phyloP scores from a whole-genome alignment of 495 filamentous ascomycete species.

The Lasiosphaeriaceae sp. region DNA sequence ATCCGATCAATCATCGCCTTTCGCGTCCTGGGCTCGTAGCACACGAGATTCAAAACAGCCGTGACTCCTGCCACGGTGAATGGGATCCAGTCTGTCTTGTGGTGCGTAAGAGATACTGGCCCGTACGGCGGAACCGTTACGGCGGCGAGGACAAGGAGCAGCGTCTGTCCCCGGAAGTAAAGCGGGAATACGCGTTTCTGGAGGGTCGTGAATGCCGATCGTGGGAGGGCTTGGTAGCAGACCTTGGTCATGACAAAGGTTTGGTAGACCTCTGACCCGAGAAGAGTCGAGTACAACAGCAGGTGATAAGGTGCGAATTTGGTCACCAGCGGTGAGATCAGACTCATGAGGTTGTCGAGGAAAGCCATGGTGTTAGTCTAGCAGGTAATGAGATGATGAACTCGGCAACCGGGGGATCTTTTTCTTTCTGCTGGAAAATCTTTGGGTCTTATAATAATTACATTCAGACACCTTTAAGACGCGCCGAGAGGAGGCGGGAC shows the following conservation, averaged over 20 bases:
- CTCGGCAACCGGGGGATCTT: not conserved
- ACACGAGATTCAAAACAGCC: slow-evolving; percentile 43
- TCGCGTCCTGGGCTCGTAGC: slow-evolving; percentile 47
- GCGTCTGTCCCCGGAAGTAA: slow-evolving; percentile 47
- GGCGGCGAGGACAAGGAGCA: slow-evolving; percentile 41
- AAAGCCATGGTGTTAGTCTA: not conserved
- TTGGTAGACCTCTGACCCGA: slow-evolving; percentile 51
- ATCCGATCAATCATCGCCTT: slow-evolving; percentile 41
- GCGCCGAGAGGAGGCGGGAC: too few relatives aligned
- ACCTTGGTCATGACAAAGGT: slow-evolving; percentile 53
- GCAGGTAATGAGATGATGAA: not conserved
- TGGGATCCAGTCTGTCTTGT: slow-evolving; percentile 33
- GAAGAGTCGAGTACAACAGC: slow-evolving; percentile 48
- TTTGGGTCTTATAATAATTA: too few relatives aligned
- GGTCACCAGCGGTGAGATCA: not conserved
- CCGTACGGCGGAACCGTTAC: slow-evolving; percentile 45
- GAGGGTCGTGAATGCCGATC: slow-evolving; percentile 45
- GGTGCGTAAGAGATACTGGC: slow-evolving; percentile 29
- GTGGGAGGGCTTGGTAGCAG: slow-evolving; percentile 42
- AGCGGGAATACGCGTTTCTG: slow-evolving; percentile 53
- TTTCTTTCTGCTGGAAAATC: too few relatives aligned
- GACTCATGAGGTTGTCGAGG: not conserved
- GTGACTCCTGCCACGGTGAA: slow-evolving; percentile 37
- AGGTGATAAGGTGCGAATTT: slow-evolving; percentile 40
- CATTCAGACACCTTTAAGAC: too few relatives aligned